phyloP scores from a whole-genome alignment of 163 green algal species.

The Scenedesmus sp. region DNA sequence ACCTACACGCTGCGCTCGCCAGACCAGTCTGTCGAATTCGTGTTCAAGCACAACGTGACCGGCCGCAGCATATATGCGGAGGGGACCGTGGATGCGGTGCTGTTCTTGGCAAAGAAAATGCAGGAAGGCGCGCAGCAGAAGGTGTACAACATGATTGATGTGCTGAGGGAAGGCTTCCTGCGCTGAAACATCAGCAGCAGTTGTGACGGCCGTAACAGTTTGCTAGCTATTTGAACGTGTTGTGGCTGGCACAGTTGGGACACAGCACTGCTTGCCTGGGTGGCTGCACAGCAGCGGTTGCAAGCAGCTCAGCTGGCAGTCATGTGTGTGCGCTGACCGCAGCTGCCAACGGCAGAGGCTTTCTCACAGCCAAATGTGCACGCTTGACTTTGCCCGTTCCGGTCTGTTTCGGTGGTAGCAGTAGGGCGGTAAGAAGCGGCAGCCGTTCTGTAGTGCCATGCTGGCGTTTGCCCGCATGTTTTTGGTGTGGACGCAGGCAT shows the following conservation, averaged over 20 bases:
- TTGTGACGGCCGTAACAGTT: background rate
- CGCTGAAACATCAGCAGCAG: background rate
- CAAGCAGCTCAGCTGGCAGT: too few relatives aligned
- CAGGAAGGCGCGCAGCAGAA: constrained; percentile 74
- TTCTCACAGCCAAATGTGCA: too few relatives aligned
- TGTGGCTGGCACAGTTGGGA: too few relatives aligned
- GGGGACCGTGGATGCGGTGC: constrained; percentile 92
- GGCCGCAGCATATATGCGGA: constrained; percentile 94
- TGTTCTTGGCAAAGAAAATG: constrained; percentile 87
- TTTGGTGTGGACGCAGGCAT: background rate
- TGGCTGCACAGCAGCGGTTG: too few relatives aligned
- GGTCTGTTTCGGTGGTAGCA: too few relatives aligned
- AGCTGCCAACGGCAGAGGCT: too few relatives aligned
- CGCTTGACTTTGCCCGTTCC: too few relatives aligned
- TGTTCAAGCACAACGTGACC: constrained; percentile 97
- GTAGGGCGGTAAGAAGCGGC: too few relatives aligned
- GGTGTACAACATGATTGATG: constrained; percentile 97
- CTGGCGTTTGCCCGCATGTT: background rate
- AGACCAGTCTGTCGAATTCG: constrained; percentile 82
- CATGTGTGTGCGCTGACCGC: too few relatives aligned
- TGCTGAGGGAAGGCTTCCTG: constrained; percentile 24
- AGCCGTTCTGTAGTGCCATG: background rate
- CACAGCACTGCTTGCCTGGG: too few relatives aligned
- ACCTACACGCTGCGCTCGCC: constrained; percentile 88
- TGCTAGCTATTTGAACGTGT: background rate